Evolutionary conservation across 1,284 basidiomycete genomes (phyloP).

Genomic region (Singerocomus inundabilis): DNA sequence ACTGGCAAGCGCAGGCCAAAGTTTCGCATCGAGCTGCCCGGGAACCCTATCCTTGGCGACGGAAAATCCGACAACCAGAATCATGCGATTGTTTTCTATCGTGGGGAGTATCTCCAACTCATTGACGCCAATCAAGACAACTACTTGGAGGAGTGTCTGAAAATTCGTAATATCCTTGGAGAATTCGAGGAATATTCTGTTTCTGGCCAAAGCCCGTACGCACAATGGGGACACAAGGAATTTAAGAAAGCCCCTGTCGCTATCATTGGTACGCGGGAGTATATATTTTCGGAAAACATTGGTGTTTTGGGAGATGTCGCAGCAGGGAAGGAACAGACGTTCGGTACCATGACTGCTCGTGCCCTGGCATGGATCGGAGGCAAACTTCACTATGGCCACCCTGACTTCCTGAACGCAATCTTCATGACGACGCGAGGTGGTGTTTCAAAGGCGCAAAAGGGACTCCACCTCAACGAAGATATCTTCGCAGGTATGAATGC

Average conservation of each 20-base stretch:
- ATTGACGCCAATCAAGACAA: slow-evolving; percentile 99
- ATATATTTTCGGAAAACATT: slow-evolving; percentile 99
- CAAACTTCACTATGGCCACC: slow-evolving; percentile 98
- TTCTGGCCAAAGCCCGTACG: slow-evolving; percentile 93
- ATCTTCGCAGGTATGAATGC: slow-evolving; percentile 99
- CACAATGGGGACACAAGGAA: slow-evolving; percentile 89
- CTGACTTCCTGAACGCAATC: slow-evolving; percentile 97
- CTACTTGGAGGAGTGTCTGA: slow-evolving; percentile 98
- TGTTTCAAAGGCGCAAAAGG: slow-evolving; percentile 99
- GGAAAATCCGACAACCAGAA: slow-evolving; percentile 99
- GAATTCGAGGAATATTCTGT: slow-evolving; percentile 97
- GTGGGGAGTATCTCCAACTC: slow-evolving; percentile 97
- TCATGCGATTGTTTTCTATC: slow-evolving; percentile 98
- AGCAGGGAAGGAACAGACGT: slow-evolving; percentile 99
- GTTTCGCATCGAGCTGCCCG: slow-evolving; percentile 96
- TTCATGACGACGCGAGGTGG: slow-evolving; percentile 99
- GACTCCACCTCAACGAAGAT: slow-evolving; percentile 98
- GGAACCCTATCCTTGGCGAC: slow-evolving; percentile 99
- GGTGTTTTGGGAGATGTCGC: slow-evolving; percentile 99
- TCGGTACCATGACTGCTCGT: slow-evolving; percentile 97
- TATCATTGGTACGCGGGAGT: slow-evolving; percentile 98
- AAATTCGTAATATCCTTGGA: slow-evolving; percentile 96
- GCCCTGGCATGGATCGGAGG: slow-evolving; percentile 97
- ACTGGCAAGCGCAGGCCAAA: slow-evolving; percentile 94
- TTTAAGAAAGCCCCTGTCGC: slow-evolving; percentile 92